Evolutionary conservation across 192 early-diverging fungal genomes (phyloP).

Genomic region (Coemansia sp.): DNA sequence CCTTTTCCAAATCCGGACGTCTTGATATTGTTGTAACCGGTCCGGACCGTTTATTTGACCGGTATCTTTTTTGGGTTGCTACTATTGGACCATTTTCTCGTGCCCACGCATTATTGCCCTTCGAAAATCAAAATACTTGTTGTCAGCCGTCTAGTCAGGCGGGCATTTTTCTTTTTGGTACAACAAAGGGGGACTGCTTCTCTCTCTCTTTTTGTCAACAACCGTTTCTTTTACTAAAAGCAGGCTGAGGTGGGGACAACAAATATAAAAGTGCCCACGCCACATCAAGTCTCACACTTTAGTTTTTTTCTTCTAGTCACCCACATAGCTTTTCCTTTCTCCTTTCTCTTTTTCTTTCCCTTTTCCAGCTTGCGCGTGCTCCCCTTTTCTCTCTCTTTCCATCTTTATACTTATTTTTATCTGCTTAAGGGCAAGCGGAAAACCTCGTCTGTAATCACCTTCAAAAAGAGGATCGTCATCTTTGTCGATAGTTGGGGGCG

Average conservation of each 20-base stretch:
- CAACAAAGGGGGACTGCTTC: neutral
- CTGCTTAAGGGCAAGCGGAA: neutral
- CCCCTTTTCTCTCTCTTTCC: neutral
- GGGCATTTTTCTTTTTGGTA: neutral
- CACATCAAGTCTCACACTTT: neutral
- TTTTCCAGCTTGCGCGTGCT: slow-evolving; percentile 1
- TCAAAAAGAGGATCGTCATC: slow-evolving; percentile 7
- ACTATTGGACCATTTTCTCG: neutral
- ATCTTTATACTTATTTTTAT: neutral
- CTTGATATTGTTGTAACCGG: slow-evolving; percentile 1
- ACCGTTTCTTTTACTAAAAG: neutral
- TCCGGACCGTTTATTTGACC: slow-evolving; percentile 4
- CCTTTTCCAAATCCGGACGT: neutral
- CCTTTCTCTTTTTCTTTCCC: neutral
- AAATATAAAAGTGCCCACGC: slow-evolving; percentile 12
- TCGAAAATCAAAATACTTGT: slow-evolving; percentile 4
- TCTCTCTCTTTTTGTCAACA: slow-evolving; percentile 6
- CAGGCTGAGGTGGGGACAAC: slow-evolving; percentile 7
- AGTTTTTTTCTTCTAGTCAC: neutral
- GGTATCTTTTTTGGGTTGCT: neutral
- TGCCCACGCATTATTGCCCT: neutral
- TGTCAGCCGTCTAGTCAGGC: neutral
- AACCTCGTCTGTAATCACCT: neutral
- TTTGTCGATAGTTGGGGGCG: slow-evolving; percentile 2
- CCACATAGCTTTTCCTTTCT: slow-evolving; percentile 8